phyloP scores from a whole-genome alignment of 192 early-diverging fungal genomes.

The Coemansia sp. region DNA sequence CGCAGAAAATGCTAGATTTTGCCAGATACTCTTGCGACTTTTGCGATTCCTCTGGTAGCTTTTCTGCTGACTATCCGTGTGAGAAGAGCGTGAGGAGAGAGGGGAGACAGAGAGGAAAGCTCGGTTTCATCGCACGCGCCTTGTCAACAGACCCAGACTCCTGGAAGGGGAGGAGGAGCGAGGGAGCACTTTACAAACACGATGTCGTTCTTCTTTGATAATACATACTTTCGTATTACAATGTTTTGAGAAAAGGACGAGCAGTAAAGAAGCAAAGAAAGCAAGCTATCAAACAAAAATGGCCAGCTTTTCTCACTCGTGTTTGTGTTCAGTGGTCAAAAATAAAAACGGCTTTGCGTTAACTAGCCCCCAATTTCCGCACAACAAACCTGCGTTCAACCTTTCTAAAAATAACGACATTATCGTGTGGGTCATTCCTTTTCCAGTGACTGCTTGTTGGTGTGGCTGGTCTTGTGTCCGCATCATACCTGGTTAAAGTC shows the following conservation, averaged over 20 bases:
- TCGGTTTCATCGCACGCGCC: neutral
- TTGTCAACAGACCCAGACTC: slow-evolving; percentile 1
- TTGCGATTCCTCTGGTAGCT: no score
- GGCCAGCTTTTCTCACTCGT: neutral
- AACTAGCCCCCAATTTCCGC: no score
- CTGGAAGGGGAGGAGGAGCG: neutral
- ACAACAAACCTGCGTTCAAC: neutral
- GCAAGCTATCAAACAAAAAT: neutral
- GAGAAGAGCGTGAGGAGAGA: slow-evolving; percentile 1
- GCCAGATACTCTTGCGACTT: neutral
- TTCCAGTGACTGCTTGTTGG: neutral
- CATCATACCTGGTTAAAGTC: neutral
- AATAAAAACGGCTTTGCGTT: no score
- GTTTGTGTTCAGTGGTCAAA: no score
- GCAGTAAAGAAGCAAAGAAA: slow-evolving; percentile 4
- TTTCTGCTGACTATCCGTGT: no score
- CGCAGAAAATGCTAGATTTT: no score
- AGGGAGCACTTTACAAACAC: neutral
- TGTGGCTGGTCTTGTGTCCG: neutral
- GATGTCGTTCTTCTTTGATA: neutral
- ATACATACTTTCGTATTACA: neutral
- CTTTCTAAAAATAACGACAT: neutral
- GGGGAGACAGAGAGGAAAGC: neutral
- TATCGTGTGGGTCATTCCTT: neutral
- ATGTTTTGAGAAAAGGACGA: neutral